A percentile compares a stretch with the other conserved stretches of the same genome.
Conservation (phyloP, 371 early-diverging fungal species). For the Cokeromyces recurvatus region DNA sequence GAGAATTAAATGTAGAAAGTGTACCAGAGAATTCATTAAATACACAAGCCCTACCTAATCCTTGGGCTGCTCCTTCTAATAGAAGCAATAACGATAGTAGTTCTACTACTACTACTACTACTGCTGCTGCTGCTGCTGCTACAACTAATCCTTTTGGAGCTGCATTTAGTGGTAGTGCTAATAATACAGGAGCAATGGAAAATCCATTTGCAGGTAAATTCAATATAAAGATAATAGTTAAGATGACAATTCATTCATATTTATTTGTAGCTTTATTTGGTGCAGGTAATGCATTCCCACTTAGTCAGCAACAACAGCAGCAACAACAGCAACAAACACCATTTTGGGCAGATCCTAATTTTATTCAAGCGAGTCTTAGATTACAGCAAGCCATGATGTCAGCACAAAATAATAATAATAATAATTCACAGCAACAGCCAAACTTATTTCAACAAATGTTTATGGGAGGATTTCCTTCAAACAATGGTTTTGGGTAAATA, state of each 20-base stretch:
- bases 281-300: conserved; percentile 25
- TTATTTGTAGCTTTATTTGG: conserved; percentile 20
- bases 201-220: conserved; percentile 46
- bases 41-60: conserved; percentile 80
- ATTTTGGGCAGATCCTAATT: conserved; percentile 46
- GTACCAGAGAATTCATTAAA: conserved; percentile 62
- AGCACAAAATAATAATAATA: conserved; percentile 5
- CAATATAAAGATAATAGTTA: not conserved
- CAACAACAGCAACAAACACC: conserved; percentile 16
- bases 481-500: conserved; percentile 16
- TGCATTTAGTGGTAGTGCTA: conserved; percentile 5
- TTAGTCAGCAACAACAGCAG: conserved; percentile 21
- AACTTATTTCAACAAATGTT: conserved; percentile 21
- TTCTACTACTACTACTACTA: not conserved
- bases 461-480: conserved; percentile 17
- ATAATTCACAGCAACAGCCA: conserved; percentile 11
- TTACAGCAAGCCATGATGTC: conserved; percentile 35
- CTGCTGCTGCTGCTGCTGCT: conserved; percentile 6
- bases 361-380: conserved; percentile 39
- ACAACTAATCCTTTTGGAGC: conserved; percentile 4
- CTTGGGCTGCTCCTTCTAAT: conserved; percentile 58
- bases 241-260: not conserved
- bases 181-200: conserved; percentile 10
- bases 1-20: conserved; percentile 60
- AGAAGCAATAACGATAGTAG: not conserved